These are phyloP conservation scores for Penstemon eatonii DNA, from an alignment of 257 asterid genomes.

Conservation along the genomic window DNA sequence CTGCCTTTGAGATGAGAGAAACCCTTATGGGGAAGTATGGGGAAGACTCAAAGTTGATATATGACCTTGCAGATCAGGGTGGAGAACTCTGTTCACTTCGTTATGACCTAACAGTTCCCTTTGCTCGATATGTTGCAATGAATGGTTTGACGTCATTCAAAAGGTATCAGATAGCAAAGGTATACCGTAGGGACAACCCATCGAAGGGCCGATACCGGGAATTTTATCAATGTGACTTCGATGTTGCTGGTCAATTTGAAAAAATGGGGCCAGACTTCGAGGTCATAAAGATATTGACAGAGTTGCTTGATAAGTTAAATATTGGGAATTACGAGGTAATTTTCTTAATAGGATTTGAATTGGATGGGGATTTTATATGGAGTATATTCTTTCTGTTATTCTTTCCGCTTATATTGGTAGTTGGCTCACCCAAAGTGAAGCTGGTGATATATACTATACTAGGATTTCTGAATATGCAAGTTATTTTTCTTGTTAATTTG, in stretches of 20 bases:
- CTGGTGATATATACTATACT: background rate
- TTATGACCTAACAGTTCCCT: slow-evolving; percentile 94
- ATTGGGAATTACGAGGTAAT: slow-evolving; percentile 91
- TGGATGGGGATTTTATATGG: background rate
- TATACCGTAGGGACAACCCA: slow-evolving; percentile 93
- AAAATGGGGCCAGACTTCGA: slow-evolving; percentile 98
- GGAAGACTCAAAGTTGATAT: slow-evolving; percentile 93
- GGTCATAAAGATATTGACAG: slow-evolving; percentile 78
- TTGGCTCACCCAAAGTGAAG: background rate
- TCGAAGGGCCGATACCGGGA: slow-evolving; percentile 96
- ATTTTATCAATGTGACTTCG: slow-evolving; percentile 95
- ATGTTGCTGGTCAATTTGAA: slow-evolving; percentile 88
- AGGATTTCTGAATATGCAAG: too few species aligned
- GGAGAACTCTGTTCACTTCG: slow-evolving; percentile 98
- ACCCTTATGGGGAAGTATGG: slow-evolving; percentile 98
- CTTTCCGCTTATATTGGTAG: background rate
- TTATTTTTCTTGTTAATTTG: background rate
- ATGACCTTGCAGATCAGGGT: slow-evolving; percentile 99
- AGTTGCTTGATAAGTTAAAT: slow-evolving; percentile 82
- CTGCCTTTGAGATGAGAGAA: slow-evolving; percentile 90
- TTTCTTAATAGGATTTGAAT: background rate
- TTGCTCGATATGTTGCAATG: slow-evolving; percentile 90
- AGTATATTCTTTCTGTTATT: too few species aligned
- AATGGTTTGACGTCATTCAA: slow-evolving; percentile 86
- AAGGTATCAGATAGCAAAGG: slow-evolving; percentile 96